A percentile compares a stretch with the other conserved stretches of the same genome.
phyloP scores from a whole-genome alignment of 176 grass and related monocot genomes.

The Raddia distichophylla region DNA sequence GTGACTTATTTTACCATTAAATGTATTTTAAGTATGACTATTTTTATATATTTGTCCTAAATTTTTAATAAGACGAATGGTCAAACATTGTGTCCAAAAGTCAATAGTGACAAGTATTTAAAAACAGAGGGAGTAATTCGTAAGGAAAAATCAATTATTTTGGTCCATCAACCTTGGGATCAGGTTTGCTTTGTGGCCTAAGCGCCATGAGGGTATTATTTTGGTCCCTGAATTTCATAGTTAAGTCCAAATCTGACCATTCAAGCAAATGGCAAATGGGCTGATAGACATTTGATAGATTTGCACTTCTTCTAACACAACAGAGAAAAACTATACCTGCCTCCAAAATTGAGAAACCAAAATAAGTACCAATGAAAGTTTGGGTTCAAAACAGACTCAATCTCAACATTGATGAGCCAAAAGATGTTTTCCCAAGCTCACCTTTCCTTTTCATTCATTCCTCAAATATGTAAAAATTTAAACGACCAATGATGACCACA shows the following conservation, averaged over 20 bases:
- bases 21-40: too few species aligned
- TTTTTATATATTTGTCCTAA: too few species aligned
- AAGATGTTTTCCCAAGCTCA: constrained; percentile 34
- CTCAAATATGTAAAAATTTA: constrained; percentile 16
- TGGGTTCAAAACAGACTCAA: constrained; percentile 28
- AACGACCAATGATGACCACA: constrained; percentile 34
- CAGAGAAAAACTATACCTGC: neutral
- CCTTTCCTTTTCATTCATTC: constrained; percentile 3
- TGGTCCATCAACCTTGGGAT: neutral
- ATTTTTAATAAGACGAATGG: too few species aligned
- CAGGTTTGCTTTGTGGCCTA: constrained; percentile 1
- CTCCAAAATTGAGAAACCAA: constrained; percentile 2
- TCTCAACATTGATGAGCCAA: constrained; percentile 28
- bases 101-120: too few species aligned
- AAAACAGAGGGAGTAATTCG: neutral
- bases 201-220: constrained; percentile 11
- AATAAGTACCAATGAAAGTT: constrained; percentile 22
- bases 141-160: neutral
- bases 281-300: neutral
- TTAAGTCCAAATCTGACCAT: constrained; percentile 10
- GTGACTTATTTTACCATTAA: too few species aligned
- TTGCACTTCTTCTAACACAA: constrained; percentile 1
- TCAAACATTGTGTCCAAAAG: too few species aligned
- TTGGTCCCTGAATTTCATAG: constrained; percentile 24
- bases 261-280: constrained; percentile 3